These are phyloP conservation scores for Mucor racemosus DNA, from an alignment of 371 early-diverging fungal species.

Conservation along the genomic window DNA sequence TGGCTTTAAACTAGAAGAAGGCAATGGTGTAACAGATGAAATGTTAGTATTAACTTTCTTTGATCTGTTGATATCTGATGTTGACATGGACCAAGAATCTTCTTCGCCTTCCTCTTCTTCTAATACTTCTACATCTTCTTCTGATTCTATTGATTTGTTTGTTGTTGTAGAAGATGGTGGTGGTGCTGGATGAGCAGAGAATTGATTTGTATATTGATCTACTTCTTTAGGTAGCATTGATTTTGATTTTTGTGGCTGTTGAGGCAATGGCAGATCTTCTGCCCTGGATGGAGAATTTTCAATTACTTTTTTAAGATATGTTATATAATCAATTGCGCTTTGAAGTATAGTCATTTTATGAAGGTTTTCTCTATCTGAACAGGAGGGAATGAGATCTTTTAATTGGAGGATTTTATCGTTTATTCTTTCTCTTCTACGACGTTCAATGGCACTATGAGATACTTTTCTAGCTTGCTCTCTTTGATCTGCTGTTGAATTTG, in stretches of 20 bases:
- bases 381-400: conserved; percentile 55
- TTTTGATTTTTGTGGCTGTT: conserved; percentile 13
- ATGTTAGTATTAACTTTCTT: neutral
- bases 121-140: neutral
- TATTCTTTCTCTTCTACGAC: conserved; percentile 76
- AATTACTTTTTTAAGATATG: conserved; percentile 40
- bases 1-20: conserved; percentile 19
- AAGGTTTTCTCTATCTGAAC: conserved; percentile 64
- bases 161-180: neutral
- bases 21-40: neutral
- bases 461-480: conserved; percentile 65
- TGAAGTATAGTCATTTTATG: conserved; percentile 79
- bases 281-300: neutral
- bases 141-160: neutral
- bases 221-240: conserved; percentile 48
- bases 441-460: conserved; percentile 80
- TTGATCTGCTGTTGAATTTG: conserved; percentile 40
- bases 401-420: conserved; percentile 67
- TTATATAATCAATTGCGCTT: conserved; percentile 76
- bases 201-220: conserved; percentile 44
- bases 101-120: conserved; percentile 22
- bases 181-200: conserved; percentile 9
- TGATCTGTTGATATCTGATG: neutral
- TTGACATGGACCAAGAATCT: conserved; percentile 19
- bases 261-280: neutral